Evolutionary conservation across 2,329 filamentous ascomycete genomes (phyloP), one percentile per base, ranked within the genome.

Genomic region (Monosporascus ibericus): DNA sequence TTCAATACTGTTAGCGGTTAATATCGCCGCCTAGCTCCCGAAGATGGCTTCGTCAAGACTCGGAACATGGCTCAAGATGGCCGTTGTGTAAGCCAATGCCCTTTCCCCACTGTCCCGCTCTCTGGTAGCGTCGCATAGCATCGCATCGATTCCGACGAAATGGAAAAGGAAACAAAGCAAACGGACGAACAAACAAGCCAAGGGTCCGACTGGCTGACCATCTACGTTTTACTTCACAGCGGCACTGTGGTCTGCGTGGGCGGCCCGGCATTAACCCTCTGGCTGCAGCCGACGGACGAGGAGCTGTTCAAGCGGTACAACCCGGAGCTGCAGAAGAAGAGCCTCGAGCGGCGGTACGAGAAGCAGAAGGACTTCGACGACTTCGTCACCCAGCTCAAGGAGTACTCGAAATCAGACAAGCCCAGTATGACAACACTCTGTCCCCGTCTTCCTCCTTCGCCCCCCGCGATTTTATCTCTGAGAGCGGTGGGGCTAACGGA

Each of bases 221-320:
- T 5, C 11, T 11, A 34, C 30, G 1, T 34, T 17, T 46, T 27
- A 7, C 42, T 48, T 24, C 51, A 57, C 63, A 96, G 92, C 54
- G 89, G 88, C 61, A 78, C 76, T 42, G 71, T 78, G 47, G 77
- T 94, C 62, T 86, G 84, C 64, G 78, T 96, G 54, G 94, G 94
- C 49, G 94, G 94, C 3, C 94, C 94, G 24, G 86, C 87, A 17
- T 75, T 97, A 50, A 87, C 92, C 44, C 82, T 86, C 72, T 95
- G 85, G 69, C 74, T 95, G 47, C 81, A 81, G 46, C 94, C 94
- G 2, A 87, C 88, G 14, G 91, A 96, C 62, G 94, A 96, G 71
- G 91, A 97, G 73, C 80, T 99, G 42, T 91, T 95, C 77, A 78
- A 90, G 75, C 84, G 80, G 71, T 97, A 97, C 75, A 97, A 92